phyloP scores from a whole-genome alignment of 2,329 filamentous ascomycete species.

The Orbilia ellipsospora region DNA sequence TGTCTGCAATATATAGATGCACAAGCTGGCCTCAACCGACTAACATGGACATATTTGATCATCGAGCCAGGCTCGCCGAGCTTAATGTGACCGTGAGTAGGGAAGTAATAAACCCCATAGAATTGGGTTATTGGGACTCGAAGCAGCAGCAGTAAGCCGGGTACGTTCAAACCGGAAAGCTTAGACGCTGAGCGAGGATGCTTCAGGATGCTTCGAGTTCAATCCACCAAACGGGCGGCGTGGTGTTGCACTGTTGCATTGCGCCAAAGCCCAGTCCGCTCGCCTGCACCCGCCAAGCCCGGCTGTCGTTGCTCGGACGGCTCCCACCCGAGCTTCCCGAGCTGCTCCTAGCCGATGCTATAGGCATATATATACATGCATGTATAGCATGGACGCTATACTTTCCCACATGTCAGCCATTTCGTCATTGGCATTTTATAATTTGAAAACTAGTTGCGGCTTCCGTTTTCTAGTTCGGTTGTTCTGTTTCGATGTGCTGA shows the following conservation, averaged over 20 bases:
- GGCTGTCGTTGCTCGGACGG: slow-evolving; percentile 20
- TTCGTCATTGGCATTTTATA: too few relatives aligned
- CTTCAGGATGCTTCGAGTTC: not conserved
- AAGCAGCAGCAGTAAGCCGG: slow-evolving; percentile 5
- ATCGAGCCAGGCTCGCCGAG: too few relatives aligned
- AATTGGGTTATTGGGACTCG: not conserved
- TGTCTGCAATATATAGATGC: not conserved
- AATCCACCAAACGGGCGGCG: not conserved
- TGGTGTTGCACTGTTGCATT: not conserved
- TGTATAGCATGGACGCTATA: too few relatives aligned
- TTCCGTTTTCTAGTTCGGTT: too few relatives aligned
- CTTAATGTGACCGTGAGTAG: not conserved
- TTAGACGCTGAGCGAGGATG: slow-evolving; percentile 7
- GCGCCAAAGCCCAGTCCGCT: not conserved
- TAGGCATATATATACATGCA: not conserved
- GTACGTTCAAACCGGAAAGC: slow-evolving; percentile 18
- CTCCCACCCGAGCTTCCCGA: not conserved
- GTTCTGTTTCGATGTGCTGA: too few relatives aligned
- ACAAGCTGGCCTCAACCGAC: too few relatives aligned
- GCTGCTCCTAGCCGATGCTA: not conserved
- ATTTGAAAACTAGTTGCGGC: too few relatives aligned
- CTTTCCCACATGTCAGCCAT: too few relatives aligned
- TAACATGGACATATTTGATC: too few relatives aligned
- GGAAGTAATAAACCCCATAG: not conserved
- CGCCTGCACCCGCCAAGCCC: slow-evolving; percentile 36